Evolutionary conservation across 345 rosid species (phyloP).

Genomic region (Hirschfeldia incana): DNA sequence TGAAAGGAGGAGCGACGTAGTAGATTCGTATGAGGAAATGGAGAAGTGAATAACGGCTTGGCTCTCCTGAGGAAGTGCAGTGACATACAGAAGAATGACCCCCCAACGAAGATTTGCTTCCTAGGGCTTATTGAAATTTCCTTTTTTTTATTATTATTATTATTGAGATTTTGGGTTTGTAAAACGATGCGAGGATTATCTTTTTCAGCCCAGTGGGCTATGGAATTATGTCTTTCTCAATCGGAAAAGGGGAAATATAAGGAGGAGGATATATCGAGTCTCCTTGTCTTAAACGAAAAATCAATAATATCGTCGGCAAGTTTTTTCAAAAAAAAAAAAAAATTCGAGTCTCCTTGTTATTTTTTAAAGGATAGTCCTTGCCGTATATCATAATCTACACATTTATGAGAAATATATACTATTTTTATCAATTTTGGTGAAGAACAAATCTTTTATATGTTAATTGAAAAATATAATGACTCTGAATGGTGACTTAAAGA

Average conservation of each 20-base stretch:
- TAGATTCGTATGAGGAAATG: slow-evolving; percentile 6
- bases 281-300: too few relatives aligned
- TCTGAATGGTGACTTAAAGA: too few relatives aligned
- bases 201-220: not conserved
- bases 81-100: slow-evolving; percentile 27
- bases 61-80: slow-evolving; percentile 29
- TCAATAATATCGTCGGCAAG: not conserved
- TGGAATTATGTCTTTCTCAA: not conserved
- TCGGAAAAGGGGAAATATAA: not conserved
- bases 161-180: not conserved
- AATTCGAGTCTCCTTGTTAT: not conserved
- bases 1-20: slow-evolving; percentile 26
- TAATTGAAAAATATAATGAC: too few relatives aligned
- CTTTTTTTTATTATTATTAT: not conserved
- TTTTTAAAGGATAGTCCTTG: too few relatives aligned
- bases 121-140: slow-evolving; percentile 27
- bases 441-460: too few relatives aligned
- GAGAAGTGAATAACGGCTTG: slow-evolving; percentile 33
- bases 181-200: not conserved
- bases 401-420: too few relatives aligned
- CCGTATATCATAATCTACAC: too few relatives aligned
- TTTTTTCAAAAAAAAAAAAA: too few relatives aligned
- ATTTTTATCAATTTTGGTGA: too few relatives aligned
- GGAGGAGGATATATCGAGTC: too few relatives aligned
- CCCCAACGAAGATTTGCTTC: not conserved